These are phyloP conservation scores for Penicillium polonicum DNA, from an alignment of 2,329 filamentous ascomycete genomes.

Conservation along the genomic window DNA sequence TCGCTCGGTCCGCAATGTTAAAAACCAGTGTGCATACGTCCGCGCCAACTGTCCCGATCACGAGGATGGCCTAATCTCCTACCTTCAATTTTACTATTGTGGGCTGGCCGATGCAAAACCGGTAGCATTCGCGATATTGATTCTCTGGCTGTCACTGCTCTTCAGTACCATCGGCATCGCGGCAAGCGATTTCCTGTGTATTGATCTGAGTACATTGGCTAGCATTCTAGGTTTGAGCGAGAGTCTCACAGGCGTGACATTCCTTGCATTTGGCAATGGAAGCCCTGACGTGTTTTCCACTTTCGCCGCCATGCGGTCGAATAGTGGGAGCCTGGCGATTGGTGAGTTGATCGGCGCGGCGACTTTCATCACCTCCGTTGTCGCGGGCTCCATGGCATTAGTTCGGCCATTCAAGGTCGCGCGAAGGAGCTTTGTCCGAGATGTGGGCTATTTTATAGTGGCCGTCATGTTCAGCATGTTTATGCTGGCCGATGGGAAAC, in stretches of 20 bases:
- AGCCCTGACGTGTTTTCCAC: slow-evolving; percentile 98
- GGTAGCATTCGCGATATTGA: slow-evolving; percentile 74
- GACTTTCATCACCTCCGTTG: slow-evolving; percentile 92
- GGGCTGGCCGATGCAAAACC: slow-evolving; percentile 65
- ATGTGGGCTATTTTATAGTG: slow-evolving; percentile 87
- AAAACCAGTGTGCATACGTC: slow-evolving; percentile 85
- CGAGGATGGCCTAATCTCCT: slow-evolving; percentile 84
- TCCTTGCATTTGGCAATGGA: slow-evolving; percentile 94
- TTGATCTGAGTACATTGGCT: slow-evolving; percentile 92
- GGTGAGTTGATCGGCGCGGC: slow-evolving; percentile 94
- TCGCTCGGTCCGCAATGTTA: slow-evolving; percentile 70
- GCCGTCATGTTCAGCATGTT: slow-evolving; percentile 83
- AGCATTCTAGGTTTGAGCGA: slow-evolving; percentile 88
- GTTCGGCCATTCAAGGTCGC: slow-evolving; percentile 94
- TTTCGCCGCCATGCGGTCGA: slow-evolving; percentile 94
- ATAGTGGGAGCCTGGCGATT: slow-evolving; percentile 94
- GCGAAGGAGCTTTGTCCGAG: slow-evolving; percentile 82
- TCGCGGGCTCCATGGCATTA: slow-evolving; percentile 94
- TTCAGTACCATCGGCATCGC: slow-evolving; percentile 98
- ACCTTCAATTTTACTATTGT: slow-evolving; percentile 91
- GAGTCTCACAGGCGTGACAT: slow-evolving; percentile 92
- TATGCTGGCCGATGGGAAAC: slow-evolving; percentile 78
- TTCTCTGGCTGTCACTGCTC: slow-evolving; percentile 80
- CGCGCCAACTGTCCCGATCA: slow-evolving; percentile 79
- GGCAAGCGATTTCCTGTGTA: slow-evolving; percentile 96